phyloP scores from a whole-genome alignment of 2,329 filamentous ascomycete genomes.

The Truncatella angustata region DNA sequence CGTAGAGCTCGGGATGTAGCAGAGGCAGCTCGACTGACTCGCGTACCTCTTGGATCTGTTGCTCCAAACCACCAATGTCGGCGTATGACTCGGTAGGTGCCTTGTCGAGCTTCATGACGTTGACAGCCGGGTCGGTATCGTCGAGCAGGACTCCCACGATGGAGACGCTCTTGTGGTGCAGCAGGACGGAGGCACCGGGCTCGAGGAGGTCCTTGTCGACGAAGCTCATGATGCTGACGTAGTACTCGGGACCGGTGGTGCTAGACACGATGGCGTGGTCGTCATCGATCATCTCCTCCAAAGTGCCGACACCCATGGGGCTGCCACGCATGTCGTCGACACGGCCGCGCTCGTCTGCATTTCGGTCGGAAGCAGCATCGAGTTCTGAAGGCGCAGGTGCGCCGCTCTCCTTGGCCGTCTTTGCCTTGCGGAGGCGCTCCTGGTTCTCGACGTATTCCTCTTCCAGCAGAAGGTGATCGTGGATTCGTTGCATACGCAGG shows the following conservation, averaged over 20 bases:
- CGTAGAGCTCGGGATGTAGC: constrained; percentile 93
- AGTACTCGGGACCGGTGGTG: constrained; percentile 96
- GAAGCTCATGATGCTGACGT: constrained; percentile 99
- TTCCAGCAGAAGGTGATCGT: constrained; percentile 94
- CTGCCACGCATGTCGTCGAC: constrained; percentile 98
- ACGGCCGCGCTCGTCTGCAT: constrained; percentile 89
- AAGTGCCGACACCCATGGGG: constrained; percentile 95
- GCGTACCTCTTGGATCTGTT: constrained; percentile 94
- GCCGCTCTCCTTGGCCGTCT: constrained; percentile 71
- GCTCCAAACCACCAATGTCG: constrained; percentile 93
- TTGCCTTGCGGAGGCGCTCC: constrained; percentile 90
- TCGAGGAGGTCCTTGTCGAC: constrained; percentile 98
- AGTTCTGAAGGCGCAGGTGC: constrained; percentile 63
- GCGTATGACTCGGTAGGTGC: constrained; percentile 97
- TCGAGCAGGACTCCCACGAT: constrained; percentile 97
- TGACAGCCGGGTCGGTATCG: constrained; percentile 91
- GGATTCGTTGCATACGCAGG: constrained; percentile 96
- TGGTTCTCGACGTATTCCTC: constrained; percentile 99
- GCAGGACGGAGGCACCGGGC: constrained; percentile 88
- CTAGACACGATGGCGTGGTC: constrained; percentile 98
- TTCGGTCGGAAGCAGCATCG: constrained; percentile 74
- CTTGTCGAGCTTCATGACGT: constrained; percentile 99
- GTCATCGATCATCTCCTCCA: constrained; percentile 98
- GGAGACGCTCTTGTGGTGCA: constrained; percentile 97
- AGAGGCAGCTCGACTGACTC: constrained; percentile 96